A percentile compares a stretch with the other conserved stretches of the same genome.
phyloP scores from a whole-genome alignment of 148 eudicot genomes.

The Polygonum aviculare region DNA sequence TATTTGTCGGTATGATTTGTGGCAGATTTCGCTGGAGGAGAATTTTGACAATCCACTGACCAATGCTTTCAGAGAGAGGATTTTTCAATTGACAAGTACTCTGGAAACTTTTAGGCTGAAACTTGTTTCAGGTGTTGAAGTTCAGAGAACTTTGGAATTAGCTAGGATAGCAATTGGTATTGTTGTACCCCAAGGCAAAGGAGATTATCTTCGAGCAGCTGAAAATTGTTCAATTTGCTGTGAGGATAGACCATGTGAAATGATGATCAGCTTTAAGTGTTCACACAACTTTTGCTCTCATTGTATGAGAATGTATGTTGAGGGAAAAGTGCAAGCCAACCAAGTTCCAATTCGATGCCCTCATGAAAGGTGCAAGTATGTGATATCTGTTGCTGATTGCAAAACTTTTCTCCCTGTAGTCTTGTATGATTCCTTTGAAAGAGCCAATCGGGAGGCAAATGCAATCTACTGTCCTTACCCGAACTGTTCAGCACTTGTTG shows the following conservation, averaged over 20 bases:
- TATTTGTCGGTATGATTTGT: conserved; percentile 2
- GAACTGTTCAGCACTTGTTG: conserved; percentile 56
- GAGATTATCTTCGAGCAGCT: conserved; percentile 15
- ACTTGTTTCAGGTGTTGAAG: conserved; percentile 28
- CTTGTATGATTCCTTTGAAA: conserved; percentile 47
- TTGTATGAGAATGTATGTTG: conserved; percentile 64
- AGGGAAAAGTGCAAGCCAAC: conserved; percentile 41
- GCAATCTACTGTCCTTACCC: conserved; percentile 52
- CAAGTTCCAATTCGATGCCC: conserved; percentile 73
- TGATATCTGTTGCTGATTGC: conserved; percentile 43
- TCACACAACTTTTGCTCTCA: conserved; percentile 74
- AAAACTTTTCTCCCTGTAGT: conserved; percentile 56
- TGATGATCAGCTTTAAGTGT: conserved; percentile 54
- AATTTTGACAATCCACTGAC: conserved; percentile 45
- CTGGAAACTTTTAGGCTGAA: conserved; percentile 49
- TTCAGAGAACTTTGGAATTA: conserved; percentile 41
- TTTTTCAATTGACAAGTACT: conserved; percentile 39
- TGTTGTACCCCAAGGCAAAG: conserved; percentile 27
- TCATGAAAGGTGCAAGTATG: conserved; percentile 45
- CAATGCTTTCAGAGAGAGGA: conserved; percentile 49
- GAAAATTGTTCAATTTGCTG: conserved; percentile 62
- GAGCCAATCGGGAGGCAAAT: conserved; percentile 39
- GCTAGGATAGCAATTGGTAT: conserved; percentile 70
- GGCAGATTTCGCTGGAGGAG: conserved; percentile 45
- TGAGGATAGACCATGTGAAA: conserved; percentile 46